Conservation (phyloP, 1,139 yeast genomes). For the Spencermartinsiella ligniputridi region DNA sequence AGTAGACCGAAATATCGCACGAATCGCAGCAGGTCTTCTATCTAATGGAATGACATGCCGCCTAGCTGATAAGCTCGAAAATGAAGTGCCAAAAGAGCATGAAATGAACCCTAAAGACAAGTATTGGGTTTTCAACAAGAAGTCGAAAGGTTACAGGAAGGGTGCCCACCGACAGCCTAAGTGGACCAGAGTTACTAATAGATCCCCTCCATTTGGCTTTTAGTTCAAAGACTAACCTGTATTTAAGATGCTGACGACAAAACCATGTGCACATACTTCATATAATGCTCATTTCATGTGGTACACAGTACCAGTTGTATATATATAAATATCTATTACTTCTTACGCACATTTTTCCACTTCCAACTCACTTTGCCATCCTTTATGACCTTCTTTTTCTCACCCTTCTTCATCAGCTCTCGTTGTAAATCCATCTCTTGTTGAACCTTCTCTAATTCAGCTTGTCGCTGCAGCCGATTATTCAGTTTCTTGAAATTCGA, state of each 20-base stretch:
- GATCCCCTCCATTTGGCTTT: constrained; percentile 77
- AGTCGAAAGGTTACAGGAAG: constrained; percentile 75
- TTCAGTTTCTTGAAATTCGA: constrained; percentile 50
- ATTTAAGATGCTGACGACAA: too few relatives aligned
- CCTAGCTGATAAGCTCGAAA: constrained; percentile 50
- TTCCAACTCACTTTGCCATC: constrained; percentile 70
- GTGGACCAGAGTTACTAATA: constrained; percentile 81
- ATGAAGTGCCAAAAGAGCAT: constrained; percentile 65
- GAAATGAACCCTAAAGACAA: constrained; percentile 82
- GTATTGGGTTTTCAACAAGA: constrained; percentile 79
- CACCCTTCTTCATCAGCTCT: constrained; percentile 87
- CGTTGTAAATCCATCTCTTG: constrained; percentile 69
- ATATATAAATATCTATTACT: constrained; percentile 34
- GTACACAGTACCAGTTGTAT: constrained; percentile 1
- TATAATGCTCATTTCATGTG: neutral
- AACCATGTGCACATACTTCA: too few relatives aligned
- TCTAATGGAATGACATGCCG: constrained; percentile 46
- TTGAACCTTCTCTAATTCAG: constrained; percentile 63
- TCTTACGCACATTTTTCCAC: constrained; percentile 84
- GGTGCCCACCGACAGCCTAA: constrained; percentile 72
- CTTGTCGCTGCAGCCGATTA: constrained; percentile 53
- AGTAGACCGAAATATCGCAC: constrained; percentile 77
- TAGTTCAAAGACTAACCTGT: too few relatives aligned
- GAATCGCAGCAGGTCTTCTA: constrained; percentile 59
- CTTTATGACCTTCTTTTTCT: constrained; percentile 64